Percentiles rank a stretch among this genome's conserved stretches.
phyloP scores from a whole-genome alignment of 306 rosid species.

The Begonia masoniana region DNA sequence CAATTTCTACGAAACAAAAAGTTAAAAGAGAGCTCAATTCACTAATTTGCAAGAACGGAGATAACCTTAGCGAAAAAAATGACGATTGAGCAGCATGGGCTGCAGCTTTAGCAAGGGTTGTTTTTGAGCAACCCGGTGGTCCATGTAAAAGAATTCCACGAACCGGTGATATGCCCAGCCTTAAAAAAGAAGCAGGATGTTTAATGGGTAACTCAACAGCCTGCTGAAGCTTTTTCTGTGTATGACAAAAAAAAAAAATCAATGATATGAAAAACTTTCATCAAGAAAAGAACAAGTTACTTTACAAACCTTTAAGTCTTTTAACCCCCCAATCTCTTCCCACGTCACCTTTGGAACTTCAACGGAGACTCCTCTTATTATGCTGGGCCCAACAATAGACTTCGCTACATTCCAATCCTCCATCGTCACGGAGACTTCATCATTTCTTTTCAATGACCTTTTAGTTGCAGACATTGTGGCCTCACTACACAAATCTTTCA shows the following conservation, averaged over 20 bases:
- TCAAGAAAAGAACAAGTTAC: too few relatives aligned
- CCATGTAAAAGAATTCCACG: constrained; percentile 94
- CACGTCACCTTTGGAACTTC: constrained; percentile 48
- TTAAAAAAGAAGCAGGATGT: constrained; percentile 48
- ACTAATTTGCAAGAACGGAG: not conserved
- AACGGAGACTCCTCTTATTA: too few relatives aligned
- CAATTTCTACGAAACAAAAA: too few relatives aligned
- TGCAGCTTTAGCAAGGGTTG: constrained; percentile 94
- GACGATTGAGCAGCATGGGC: constrained; percentile 90
- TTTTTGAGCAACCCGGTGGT: constrained; percentile 97
- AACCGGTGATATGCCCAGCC: constrained; percentile 72
- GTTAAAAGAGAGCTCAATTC: too few relatives aligned
- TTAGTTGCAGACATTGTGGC: constrained; percentile 41
- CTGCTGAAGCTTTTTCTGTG: too few relatives aligned
- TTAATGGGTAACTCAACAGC: constrained; percentile 46
- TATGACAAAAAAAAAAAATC: too few relatives aligned
- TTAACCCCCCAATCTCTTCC: constrained; percentile 87
- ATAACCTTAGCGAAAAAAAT: constrained; percentile 82
- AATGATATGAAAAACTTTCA: too few relatives aligned
- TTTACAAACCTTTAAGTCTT: constrained; percentile 64
- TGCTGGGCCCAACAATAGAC: too few relatives aligned
- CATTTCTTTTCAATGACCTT: constrained; percentile 36
- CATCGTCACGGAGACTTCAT: constrained; percentile 8
- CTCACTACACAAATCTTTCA: constrained; percentile 73
- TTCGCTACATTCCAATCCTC: too few relatives aligned